Evolutionary conservation across 257 asterid genomes (phyloP), one percentile per base, ranked within the genome.

Genomic region (Solanum arcanum): DNA sequence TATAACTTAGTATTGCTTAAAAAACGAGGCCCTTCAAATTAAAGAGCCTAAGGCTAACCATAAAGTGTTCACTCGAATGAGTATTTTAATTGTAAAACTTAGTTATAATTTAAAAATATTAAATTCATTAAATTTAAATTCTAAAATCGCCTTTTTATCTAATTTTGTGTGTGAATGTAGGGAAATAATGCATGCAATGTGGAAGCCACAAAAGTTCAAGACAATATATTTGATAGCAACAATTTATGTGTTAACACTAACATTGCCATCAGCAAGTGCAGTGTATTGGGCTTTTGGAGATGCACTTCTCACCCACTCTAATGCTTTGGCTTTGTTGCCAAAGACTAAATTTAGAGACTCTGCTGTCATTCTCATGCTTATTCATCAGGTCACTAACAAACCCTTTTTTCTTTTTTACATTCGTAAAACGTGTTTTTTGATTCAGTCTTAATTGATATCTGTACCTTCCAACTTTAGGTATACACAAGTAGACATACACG

Each of bases 231-330:
- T 95, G 93, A 3, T 92, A 21, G 98, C 98, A 66, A 94, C 98
- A 74, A 75, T 94, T 7, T 95, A 95, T 88, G 98, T 95, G 85
- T 83, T 95, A 31, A 95, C 98, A 33, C 89, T 95, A 87, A 95
- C 98, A 1, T 90, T 95, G 23, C 98, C 98, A 68, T 95, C 98
- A 70, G 98, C 98, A 13, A 93, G 95, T 89, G 98, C 98, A 84
- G 98, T 95, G 47, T 95, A 95, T 84, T 95, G 98, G 98, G 98
- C 98, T 33, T 95, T 95, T 87, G 98, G 98, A 68, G 98, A 95
- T 73, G 21, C 85, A 87, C 92, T 95, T 9, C 90, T 95, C 29
- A 91, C 94, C 80, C 94, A 93, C 69, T 90, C 98, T 84, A 95
- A 95, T 88, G 98, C 98, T 29, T 89, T 95, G 4, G 89, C 98